Evolutionary conservation across 306 rosid species (phyloP).

Genomic region (Albizia julibrissin): DNA sequence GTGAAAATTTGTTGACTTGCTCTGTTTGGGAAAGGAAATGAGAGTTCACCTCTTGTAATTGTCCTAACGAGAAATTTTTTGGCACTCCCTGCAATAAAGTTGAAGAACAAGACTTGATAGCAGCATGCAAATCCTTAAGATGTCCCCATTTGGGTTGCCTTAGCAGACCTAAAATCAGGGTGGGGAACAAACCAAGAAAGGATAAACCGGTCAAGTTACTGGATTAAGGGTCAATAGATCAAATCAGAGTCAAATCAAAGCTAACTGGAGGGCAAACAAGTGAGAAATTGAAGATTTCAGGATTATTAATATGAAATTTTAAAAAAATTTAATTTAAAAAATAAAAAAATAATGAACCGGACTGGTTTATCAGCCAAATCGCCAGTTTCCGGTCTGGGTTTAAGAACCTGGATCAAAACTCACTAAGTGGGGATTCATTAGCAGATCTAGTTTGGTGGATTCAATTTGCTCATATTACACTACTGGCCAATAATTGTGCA

Average conservation of each 20-base stretch:
- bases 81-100: conserved; percentile 56
- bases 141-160: conserved; percentile 83
- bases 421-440: neutral
- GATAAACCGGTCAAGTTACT: too few species aligned
- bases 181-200: neutral
- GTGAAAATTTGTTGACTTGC: neutral
- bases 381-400: too few species aligned
- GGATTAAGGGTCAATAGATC: too few species aligned
- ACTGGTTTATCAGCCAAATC: too few species aligned
- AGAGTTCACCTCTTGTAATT: conserved; percentile 45
- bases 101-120: conserved; percentile 59
- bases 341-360: too few species aligned
- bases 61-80: conserved; percentile 59
- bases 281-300: too few species aligned
- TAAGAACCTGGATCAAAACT: too few species aligned
- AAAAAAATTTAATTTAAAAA: too few species aligned
- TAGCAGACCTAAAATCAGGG: conserved; percentile 45
- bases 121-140: conserved; percentile 62
- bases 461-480: neutral
- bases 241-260: too few species aligned
- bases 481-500: neutral
- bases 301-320: too few species aligned
- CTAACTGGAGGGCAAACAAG: too few species aligned
- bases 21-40: conserved; percentile 10
- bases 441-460: neutral